These are phyloP conservation scores for Saccharomycopsis microspora DNA, from an alignment of 805 yeast species.

Conservation along the genomic window DNA sequence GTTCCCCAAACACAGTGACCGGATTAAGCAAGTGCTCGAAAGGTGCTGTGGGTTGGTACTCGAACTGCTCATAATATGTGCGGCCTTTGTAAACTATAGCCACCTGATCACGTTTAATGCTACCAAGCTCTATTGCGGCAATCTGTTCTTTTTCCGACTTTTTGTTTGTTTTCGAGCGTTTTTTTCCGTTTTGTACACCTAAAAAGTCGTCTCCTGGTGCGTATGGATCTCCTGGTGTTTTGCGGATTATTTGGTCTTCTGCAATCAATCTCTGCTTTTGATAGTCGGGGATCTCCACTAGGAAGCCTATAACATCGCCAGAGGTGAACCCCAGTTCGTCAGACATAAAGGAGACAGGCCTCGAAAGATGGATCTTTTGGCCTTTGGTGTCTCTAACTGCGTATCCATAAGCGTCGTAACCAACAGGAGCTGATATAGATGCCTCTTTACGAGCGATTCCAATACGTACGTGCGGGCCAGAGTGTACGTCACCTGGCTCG, in stretches of 20 bases:
- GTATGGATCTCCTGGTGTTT: conserved; percentile 18
- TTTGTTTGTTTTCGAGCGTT: conserved; percentile 2
- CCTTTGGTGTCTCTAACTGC: conserved; percentile 77
- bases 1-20: conserved; percentile 59
- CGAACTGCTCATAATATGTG: conserved; percentile 75
- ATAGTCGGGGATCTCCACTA: conserved; percentile 55
- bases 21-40: conserved; percentile 72
- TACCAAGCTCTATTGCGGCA: conserved; percentile 24
- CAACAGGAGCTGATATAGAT: conserved; percentile 87
- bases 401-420: conserved; percentile 89
- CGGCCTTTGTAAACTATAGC: conserved; percentile 76
- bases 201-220: conserved; percentile 16
- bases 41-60: conserved; percentile 55
- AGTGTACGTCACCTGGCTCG: conserved; percentile 20
- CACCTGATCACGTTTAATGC: conserved; percentile 68
- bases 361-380: conserved; percentile 62
- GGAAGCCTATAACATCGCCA: conserved; percentile 79
- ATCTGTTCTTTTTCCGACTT: conserved; percentile 12
- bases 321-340: conserved; percentile 37
- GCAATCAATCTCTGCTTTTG: conserved; percentile 34
- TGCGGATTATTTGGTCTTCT: conserved; percentile 25
- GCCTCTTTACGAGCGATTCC: conserved; percentile 86
- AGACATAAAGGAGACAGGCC: conserved; percentile 44
- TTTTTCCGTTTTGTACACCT: conserved; percentile 5
- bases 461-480: conserved; percentile 52